phyloP scores from a whole-genome alignment of 805 yeast species.

The Sugiyamaella valdiviana region DNA sequence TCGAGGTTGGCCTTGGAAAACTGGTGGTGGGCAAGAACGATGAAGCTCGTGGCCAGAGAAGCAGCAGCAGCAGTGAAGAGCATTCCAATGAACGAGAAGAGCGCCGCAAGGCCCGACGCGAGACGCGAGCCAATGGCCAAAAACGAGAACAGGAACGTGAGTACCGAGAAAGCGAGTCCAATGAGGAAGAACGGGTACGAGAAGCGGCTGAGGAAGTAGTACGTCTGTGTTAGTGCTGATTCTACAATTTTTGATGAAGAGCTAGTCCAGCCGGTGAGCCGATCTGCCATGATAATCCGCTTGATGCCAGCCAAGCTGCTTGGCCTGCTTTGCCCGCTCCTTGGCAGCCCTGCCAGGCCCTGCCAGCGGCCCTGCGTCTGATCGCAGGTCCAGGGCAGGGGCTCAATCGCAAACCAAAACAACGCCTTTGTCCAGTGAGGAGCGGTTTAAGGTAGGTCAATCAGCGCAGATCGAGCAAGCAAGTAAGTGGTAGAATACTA shows the following conservation, averaged over 20 bases:
- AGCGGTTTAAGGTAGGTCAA: too few species aligned
- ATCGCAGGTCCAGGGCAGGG: background rate
- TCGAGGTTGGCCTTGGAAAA: slow-evolving; percentile 43
- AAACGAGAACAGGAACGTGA: slow-evolving; percentile 38
- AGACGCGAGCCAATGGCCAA: slow-evolving; percentile 24
- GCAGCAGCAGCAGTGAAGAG: slow-evolving; percentile 45
- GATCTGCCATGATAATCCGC: background rate
- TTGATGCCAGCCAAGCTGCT: too few species aligned
- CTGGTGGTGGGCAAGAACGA: slow-evolving; percentile 67
- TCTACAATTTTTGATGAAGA: background rate
- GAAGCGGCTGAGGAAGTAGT: slow-evolving; percentile 62
- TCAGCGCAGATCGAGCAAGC: too few species aligned
- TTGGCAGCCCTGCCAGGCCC: too few species aligned
- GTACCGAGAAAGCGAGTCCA: slow-evolving; percentile 48
- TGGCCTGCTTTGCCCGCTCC: too few species aligned
- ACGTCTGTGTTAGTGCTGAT: slow-evolving; percentile 26
- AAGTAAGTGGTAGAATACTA: too few species aligned
- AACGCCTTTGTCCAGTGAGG: too few species aligned
- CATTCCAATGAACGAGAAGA: slow-evolving; percentile 23
- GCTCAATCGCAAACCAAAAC: background rate
- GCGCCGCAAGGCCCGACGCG: slow-evolving; percentile 25
- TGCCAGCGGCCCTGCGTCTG: slow-evolving; percentile 1
- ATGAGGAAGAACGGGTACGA: slow-evolving; percentile 59
- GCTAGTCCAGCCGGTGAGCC: background rate
- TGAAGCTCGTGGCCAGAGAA: slow-evolving; percentile 66